phyloP scores from a whole-genome alignment of 495 filamentous ascomycete species.

The Pseudotulostoma volvatum region DNA sequence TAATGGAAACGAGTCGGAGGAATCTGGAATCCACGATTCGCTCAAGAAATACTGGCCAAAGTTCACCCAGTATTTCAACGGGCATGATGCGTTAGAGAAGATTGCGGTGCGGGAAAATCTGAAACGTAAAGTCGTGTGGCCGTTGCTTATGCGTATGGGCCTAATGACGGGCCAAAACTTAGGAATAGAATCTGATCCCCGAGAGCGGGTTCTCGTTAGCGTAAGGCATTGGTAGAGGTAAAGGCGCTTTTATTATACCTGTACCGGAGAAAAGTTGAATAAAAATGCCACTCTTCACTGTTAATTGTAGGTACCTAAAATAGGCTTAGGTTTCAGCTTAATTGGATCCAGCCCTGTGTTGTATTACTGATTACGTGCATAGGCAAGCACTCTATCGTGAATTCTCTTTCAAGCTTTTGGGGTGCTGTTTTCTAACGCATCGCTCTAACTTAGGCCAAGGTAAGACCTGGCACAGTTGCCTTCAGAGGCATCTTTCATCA shows the following conservation, averaged over 20 bases:
- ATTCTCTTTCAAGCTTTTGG: no score
- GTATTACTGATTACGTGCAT: no score
- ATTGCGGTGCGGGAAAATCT: conserved; percentile 65
- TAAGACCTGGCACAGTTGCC: no score
- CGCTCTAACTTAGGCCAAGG: no score
- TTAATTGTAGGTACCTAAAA: no score
- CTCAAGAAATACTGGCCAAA: conserved; percentile 35
- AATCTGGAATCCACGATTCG: conserved; percentile 35
- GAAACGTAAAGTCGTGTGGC: conserved; percentile 69
- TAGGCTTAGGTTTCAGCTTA: no score
- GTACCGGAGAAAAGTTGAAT: no score
- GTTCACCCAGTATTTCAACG: conserved; percentile 72
- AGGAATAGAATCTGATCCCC: conserved; percentile 17
- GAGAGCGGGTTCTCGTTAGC: conserved; percentile 26
- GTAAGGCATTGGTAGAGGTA: conserved; percentile 29
- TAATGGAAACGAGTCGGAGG: conserved; percentile 24
- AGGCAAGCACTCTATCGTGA: no score
- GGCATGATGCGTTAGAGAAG: conserved; percentile 70
- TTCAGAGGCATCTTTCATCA: no score
- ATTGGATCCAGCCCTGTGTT: no score
- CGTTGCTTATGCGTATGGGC: conserved; percentile 33
- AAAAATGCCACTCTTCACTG: no score
- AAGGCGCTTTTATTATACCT: neutral
- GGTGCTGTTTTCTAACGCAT: no score
- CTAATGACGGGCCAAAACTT: conserved; percentile 17